These are phyloP conservation scores for Arabidopsis hybrid DNA, from an alignment of 441 rosid species.

Conservation along the genomic window DNA sequence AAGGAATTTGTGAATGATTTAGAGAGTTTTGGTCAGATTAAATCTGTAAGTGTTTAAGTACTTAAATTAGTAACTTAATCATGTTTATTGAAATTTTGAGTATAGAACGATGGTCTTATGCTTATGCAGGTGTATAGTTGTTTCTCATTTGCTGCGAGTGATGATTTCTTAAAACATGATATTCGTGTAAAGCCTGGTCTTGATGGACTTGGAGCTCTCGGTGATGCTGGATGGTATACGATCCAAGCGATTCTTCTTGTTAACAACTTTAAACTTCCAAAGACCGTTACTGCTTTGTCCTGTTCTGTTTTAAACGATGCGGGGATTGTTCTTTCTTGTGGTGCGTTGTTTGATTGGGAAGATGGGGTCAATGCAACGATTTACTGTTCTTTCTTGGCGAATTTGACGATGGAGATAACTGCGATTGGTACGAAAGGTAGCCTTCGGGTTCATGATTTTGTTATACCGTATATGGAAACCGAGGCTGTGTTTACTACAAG, in stretches of 20 bases:
- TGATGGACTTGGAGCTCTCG: slow-evolving; percentile 81
- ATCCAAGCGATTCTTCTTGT: slow-evolving; percentile 65
- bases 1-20: slow-evolving; percentile 54
- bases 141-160: slow-evolving; percentile 57
- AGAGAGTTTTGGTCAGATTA: slow-evolving; percentile 64
- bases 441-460: slow-evolving; percentile 61
- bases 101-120: neutral
- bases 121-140: slow-evolving; percentile 59
- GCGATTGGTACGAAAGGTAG: slow-evolving; percentile 72
- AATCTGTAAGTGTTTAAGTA: slow-evolving; percentile 46
- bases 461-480: slow-evolving; percentile 67
- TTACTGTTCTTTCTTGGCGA: slow-evolving; percentile 73
- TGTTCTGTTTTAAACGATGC: slow-evolving; percentile 60
- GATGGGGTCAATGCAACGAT: slow-evolving; percentile 65
- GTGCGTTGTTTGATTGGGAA: slow-evolving; percentile 71
- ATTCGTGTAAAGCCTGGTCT: slow-evolving; percentile 83
- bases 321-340: slow-evolving; percentile 72
- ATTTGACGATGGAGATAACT: slow-evolving; percentile 72
- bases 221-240: slow-evolving; percentile 90
- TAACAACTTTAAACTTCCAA: slow-evolving; percentile 68
- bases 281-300: slow-evolving; percentile 58
- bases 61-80: neutral
- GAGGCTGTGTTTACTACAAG: slow-evolving; percentile 53
- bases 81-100: neutral
- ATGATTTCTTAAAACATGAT: slow-evolving; percentile 65